phyloP scores from a whole-genome alignment of 192 early-diverging fungal species.

The Backusella macrospora region DNA sequence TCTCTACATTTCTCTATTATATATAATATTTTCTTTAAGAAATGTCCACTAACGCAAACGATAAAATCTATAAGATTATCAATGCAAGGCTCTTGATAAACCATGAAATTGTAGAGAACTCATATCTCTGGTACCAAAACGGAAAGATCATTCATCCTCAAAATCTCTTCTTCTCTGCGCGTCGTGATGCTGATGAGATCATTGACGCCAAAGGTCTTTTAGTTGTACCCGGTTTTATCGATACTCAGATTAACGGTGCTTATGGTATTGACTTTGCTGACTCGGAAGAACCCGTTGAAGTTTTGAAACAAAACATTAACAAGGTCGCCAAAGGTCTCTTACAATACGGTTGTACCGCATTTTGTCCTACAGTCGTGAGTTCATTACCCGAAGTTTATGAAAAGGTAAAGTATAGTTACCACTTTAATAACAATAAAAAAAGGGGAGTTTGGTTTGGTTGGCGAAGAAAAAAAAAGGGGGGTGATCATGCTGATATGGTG shows the following conservation, averaged over 20 bases:
- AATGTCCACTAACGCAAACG: background rate
- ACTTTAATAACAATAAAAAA: background rate
- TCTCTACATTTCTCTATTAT: background rate
- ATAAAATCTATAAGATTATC: slow-evolving; percentile 59
- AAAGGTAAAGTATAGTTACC: slow-evolving; percentile 47
- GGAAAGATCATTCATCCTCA: slow-evolving; percentile 81
- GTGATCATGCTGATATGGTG: no score
- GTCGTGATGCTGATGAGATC: slow-evolving; percentile 64
- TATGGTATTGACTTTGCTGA: slow-evolving; percentile 81
- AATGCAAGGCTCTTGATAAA: slow-evolving; percentile 76
- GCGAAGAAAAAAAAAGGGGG: background rate
- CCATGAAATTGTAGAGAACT: slow-evolving; percentile 71
- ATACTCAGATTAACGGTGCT: slow-evolving; percentile 82
- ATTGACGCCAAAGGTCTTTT: slow-evolving; percentile 75
- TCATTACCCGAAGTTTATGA: slow-evolving; percentile 73
- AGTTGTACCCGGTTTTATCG: slow-evolving; percentile 78
- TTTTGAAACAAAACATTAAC: slow-evolving; percentile 62
- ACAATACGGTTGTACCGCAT: slow-evolving; percentile 79
- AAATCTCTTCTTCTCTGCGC: slow-evolving; percentile 68
- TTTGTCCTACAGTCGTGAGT: slow-evolving; percentile 80
- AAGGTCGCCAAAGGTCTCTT: slow-evolving; percentile 76
- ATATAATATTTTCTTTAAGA: background rate
- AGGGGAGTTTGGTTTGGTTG: background rate
- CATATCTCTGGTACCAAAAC: slow-evolving; percentile 71
- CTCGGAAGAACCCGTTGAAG: slow-evolving; percentile 52